Evolutionary conservation across 495 filamentous ascomycete genomes (phyloP), one percentile per base, ranked within the genome.

Genomic region (Melanomma pulvis-pyrius): DNA sequence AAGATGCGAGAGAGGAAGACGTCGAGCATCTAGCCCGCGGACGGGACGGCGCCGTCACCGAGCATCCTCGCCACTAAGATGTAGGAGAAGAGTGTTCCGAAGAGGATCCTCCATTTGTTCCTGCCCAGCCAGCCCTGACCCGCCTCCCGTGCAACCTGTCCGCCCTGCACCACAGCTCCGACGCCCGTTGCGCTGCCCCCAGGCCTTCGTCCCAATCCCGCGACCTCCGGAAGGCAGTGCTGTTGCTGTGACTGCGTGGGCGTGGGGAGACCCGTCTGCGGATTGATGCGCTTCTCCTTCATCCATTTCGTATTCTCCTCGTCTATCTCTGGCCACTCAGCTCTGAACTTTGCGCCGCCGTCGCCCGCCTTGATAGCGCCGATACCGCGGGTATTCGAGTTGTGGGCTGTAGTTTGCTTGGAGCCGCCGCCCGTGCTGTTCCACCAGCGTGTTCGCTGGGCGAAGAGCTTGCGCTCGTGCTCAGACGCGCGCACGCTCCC

Each of bases 371-470:
- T 88, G 55, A 90, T 85, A 24, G 86, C 86, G 32, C 89, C 89
- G 57, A 88, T 82, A 0, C 87, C 88, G 17, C 62, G 47, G 29
- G 61, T 67, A 55, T 73, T 73, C 2, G 62, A 56, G 9, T 41
- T 49, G 8, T 17, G 26, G 21, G 65, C 15, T 1, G 44, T 19
- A n/a, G 50, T n/a, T 17, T 48, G 41, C 39, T 61, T 87, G 3
- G 88, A 91, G n/a, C 94, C 94, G 36, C 94, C 96, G 22, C 93
- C 96, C 1, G 94, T 98, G 28, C 86, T 88, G 76, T 98, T 98
- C 94, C 94, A 98, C 94, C 94, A 98, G 48, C 91, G 79, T 2
- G 90, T 91, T 54, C 91, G 84, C 11, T 84, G 84, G 0, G 94
- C 92, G 24, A 90, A 86, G 67, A 88, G 84, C 74, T 86, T 88